Conservation (phyloP, 1,284 basidiomycete species). For the Lignosus rhinocerotis region DNA sequence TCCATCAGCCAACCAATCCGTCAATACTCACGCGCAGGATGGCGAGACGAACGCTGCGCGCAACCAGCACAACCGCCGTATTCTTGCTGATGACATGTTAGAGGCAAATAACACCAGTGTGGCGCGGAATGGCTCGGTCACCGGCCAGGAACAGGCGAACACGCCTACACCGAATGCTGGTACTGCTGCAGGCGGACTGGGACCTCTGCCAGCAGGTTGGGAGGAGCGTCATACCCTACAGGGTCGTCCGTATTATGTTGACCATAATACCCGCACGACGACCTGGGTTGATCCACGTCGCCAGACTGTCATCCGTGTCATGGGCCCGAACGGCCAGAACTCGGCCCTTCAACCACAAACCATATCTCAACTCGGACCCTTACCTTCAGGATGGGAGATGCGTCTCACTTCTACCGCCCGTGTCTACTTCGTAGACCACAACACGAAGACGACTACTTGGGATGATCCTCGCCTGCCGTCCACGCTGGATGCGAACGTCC, state of each 20-base stretch:
- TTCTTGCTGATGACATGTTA: constrained; percentile 63
- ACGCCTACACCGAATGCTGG: constrained; percentile 36
- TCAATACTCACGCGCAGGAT: constrained; percentile 46
- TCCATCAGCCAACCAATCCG: constrained; percentile 46
- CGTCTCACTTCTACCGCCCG: constrained; percentile 89
- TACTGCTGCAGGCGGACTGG: constrained; percentile 46
- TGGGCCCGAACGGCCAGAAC: constrained; percentile 75
- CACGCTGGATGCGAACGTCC: constrained; percentile 87
- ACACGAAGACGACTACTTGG: constrained; percentile 95
- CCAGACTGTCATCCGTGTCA: constrained; percentile 75
- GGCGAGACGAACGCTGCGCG: constrained; percentile 55
- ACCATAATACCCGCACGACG: constrained; percentile 94
- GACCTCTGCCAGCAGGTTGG: constrained; percentile 94
- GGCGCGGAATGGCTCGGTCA: constrained; percentile 31
- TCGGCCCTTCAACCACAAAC: constrained; percentile 76
- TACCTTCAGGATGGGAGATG: constrained; percentile 99
- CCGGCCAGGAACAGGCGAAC: constrained; percentile 33
- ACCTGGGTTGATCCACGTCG: constrained; percentile 98
- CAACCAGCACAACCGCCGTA: constrained; percentile 54
- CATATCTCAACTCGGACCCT: constrained; percentile 89
- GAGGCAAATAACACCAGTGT: constrained; percentile 41
- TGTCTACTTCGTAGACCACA: constrained; percentile 97
- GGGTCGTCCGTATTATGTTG: constrained; percentile 96
- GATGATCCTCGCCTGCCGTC: constrained; percentile 91
- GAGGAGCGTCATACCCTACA: constrained; percentile 98